These are phyloP conservation scores for Oropetium thomaeum DNA, from an alignment of 176 grass and related monocot species.

Conservation along the genomic window DNA sequence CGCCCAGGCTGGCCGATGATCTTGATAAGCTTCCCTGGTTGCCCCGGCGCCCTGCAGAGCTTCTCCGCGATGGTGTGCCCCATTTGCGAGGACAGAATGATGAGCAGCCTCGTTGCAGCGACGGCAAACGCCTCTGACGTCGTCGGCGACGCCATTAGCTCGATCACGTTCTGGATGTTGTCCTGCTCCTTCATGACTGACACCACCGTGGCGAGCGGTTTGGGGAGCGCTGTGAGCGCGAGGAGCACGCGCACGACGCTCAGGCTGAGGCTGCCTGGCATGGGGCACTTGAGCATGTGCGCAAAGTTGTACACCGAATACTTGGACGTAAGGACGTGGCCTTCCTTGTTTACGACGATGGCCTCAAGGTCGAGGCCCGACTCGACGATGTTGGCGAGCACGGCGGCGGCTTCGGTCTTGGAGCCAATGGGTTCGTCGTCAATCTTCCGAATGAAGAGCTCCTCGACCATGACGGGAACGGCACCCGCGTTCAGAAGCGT, in stretches of 20 bases:
- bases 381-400: slow-evolving; percentile 82
- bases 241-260: slow-evolving; percentile 69
- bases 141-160: slow-evolving; percentile 41
- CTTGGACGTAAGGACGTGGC: slow-evolving; percentile 81
- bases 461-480: slow-evolving; percentile 61
- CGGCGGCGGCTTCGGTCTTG: slow-evolving; percentile 52
- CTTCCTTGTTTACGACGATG: slow-evolving; percentile 74
- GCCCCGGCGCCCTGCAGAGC: slow-evolving; percentile 62
- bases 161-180: slow-evolving; percentile 48
- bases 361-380: slow-evolving; percentile 46
- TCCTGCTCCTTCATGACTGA: slow-evolving; percentile 73
- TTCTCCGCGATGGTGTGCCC: slow-evolving; percentile 74
- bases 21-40: slow-evolving; percentile 56
- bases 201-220: slow-evolving; percentile 56
- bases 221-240: slow-evolving; percentile 39
- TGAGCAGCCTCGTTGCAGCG: slow-evolving; percentile 56
- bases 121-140: slow-evolving; percentile 48
- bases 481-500: slow-evolving; percentile 54
- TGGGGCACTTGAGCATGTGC: slow-evolving; percentile 77
- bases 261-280: slow-evolving; percentile 61
- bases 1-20: slow-evolving; percentile 36
- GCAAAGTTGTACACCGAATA: slow-evolving; percentile 86
- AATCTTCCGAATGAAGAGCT: slow-evolving; percentile 62
- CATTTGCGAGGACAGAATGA: slow-evolving; percentile 48
- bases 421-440: slow-evolving; percentile 55